These are phyloP conservation scores for Blepharisma stoltei DNA, from an alignment of 73 alveolate genomes.

Conservation along the genomic window DNA sequence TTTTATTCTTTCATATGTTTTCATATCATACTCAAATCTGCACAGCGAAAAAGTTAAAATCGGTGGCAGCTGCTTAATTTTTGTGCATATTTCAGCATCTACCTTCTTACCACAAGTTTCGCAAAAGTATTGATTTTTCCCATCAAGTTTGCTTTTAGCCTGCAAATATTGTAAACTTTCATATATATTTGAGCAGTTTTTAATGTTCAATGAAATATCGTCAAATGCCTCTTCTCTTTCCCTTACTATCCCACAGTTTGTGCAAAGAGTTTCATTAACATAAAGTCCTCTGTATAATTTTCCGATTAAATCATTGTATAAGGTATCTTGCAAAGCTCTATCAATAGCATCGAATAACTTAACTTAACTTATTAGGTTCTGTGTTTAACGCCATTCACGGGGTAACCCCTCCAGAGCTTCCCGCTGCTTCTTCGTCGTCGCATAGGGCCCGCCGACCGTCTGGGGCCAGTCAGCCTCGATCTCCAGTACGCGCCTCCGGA, in stretches of 20 bases:
- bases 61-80: constrained; percentile 82
- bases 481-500: too few relatives aligned
- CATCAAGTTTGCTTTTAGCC: constrained; percentile 71
- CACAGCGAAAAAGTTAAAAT: constrained; percentile 79
- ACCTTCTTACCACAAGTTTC: constrained; percentile 85
- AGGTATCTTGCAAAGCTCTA: constrained; percentile 79
- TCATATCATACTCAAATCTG: constrained; percentile 89
- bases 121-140: constrained; percentile 74
- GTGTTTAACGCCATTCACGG: too few relatives aligned
- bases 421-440: too few relatives aligned
- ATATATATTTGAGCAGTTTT: constrained; percentile 61
- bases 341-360: constrained; percentile 71
- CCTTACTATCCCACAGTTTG: constrained; percentile 65
- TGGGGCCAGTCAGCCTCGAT: too few relatives aligned
- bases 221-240: constrained; percentile 80
- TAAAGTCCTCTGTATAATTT: constrained; percentile 69
- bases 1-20: constrained; percentile 86
- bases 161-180: constrained; percentile 71
- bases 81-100: constrained; percentile 78
- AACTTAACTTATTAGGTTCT: too few relatives aligned
- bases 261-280: constrained; percentile 71
- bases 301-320: constrained; percentile 65
- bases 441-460: too few relatives aligned
- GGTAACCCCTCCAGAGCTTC: too few relatives aligned
- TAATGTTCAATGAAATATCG: constrained; percentile 80